phyloP scores from a whole-genome alignment of 129 eudicot genomes.

The Flaveria robusta region DNA sequence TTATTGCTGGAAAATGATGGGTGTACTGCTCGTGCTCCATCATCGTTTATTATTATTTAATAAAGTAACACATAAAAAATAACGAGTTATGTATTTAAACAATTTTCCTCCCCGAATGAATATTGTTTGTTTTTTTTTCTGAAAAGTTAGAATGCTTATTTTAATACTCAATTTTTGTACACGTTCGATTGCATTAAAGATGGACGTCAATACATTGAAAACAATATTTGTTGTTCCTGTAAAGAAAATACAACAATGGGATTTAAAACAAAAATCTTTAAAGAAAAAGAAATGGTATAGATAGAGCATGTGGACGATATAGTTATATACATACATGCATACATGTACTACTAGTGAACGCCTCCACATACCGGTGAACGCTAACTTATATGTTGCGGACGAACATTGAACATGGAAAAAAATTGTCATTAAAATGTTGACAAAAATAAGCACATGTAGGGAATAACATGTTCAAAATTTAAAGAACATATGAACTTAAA shows the following conservation, averaged over 20 bases:
- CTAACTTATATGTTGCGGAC: no score
- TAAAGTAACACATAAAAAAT: background rate
- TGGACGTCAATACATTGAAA: background rate
- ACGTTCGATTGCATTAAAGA: background rate
- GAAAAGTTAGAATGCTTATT: background rate
- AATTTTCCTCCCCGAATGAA: background rate
- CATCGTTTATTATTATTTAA: background rate
- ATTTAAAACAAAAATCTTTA: background rate
- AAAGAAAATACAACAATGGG: background rate
- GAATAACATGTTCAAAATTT: no score
- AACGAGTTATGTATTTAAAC: background rate
- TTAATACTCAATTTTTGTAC: background rate
- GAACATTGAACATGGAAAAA: no score
- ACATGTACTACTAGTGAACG: no score
- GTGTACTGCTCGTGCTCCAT: background rate
- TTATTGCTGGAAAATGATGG: constrained; percentile 18
- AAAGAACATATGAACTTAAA: no score
- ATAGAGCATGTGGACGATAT: no score
- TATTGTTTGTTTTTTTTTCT: background rate
- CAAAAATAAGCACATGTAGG: no score
- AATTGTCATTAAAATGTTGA: no score
- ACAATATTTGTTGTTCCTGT: background rate
- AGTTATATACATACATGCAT: no score
- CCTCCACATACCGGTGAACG: no score
- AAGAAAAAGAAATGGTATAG: background rate